phyloP scores from a whole-genome alignment of 1,139 yeast genomes.

The Saccharomyces hybrid region DNA sequence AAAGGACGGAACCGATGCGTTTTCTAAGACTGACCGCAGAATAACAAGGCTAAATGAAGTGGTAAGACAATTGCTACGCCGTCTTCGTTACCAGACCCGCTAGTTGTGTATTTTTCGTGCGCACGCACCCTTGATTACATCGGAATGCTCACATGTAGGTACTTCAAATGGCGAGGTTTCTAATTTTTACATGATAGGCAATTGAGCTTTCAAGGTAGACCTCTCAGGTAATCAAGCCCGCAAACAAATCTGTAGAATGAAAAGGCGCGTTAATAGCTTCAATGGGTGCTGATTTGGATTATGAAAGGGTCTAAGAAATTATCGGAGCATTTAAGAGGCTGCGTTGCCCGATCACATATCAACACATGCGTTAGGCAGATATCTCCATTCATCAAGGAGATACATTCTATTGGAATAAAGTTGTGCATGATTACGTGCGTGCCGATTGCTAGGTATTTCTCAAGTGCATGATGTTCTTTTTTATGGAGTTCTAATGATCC shows the following conservation, averaged over 20 bases:
- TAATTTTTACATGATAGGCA: not conserved
- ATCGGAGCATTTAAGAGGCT: not conserved
- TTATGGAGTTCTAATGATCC: too few species aligned
- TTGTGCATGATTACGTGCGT: too few species aligned
- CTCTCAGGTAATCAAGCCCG: not conserved
- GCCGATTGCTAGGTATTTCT: too few species aligned
- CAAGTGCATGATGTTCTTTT: too few species aligned
- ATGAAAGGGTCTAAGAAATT: not conserved
- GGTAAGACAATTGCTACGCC: too few species aligned
- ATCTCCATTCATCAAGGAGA: not conserved
- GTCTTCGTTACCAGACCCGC: too few species aligned
- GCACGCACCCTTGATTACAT: not conserved
- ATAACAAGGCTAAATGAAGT: too few species aligned
- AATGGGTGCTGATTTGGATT: not conserved
- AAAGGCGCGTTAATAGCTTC: not conserved
- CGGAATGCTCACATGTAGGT: not conserved
- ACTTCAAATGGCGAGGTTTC: not conserved
- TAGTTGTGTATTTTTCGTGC: not conserved
- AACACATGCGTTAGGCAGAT: not conserved
- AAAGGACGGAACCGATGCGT: too few species aligned
- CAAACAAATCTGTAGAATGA: not conserved
- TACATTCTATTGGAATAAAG: too few species aligned
- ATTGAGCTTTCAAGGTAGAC: not conserved
- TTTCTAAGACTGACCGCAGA: too few species aligned
- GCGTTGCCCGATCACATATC: not conserved